Evolutionary conservation across 1,284 basidiomycete genomes (phyloP).

Genomic region (Phylloboletellus chloephorus): DNA sequence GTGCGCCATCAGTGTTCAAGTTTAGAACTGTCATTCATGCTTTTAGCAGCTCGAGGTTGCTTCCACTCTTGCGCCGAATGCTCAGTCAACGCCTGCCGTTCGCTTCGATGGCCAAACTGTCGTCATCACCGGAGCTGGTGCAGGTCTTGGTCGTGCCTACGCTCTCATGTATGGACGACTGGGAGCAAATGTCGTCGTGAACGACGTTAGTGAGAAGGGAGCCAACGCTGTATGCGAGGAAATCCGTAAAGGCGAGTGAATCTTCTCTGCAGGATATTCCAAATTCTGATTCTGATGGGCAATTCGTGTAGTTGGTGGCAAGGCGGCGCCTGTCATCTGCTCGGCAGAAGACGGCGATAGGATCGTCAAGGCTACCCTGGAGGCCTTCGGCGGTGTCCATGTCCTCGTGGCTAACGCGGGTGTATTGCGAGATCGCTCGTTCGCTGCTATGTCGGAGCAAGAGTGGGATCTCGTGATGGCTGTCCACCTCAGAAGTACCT

Average conservation of each 20-base stretch:
- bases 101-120: conserved; percentile 89
- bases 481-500: conserved; percentile 82
- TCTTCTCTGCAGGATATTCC: neutral
- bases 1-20: conserved; percentile 34
- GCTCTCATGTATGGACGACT: conserved; percentile 87
- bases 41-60: conserved; percentile 62
- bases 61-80: conserved; percentile 63
- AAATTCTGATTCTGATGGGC: neutral
- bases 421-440: conserved; percentile 89
- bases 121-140: conserved; percentile 91
- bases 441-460: conserved; percentile 82
- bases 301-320: conserved; percentile 66
- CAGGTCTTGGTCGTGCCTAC: conserved; percentile 89
- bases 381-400: conserved; percentile 88
- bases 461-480: conserved; percentile 94
- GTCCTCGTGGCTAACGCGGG: conserved; percentile 93
- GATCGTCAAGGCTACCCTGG: conserved; percentile 84
- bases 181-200: conserved; percentile 95
- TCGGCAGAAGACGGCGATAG: conserved; percentile 90
- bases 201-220: conserved; percentile 87
- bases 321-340: conserved; percentile 79
- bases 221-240: conserved; percentile 85
- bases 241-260: conserved; percentile 62
- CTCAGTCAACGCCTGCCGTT: conserved; percentile 67
- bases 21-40: conserved; percentile 3